phyloP scores from a whole-genome alignment of 306 rosid genomes.

The Lathyrus aphaca region DNA sequence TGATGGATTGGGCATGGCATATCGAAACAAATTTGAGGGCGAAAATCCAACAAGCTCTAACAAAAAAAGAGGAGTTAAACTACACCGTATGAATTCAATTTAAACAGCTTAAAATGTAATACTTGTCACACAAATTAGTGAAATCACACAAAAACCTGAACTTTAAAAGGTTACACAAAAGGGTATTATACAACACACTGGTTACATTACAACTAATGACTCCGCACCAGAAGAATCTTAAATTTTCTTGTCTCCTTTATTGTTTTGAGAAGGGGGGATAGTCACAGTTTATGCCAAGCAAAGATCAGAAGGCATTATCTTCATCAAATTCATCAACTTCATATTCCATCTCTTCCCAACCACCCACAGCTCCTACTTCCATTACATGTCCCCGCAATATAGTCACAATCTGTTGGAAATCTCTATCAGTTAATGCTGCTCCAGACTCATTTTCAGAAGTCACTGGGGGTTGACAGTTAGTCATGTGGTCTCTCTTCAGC shows the following conservation, averaged over 20 bases:
- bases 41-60: not conserved
- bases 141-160: slow-evolving; percentile 21
- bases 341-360: slow-evolving; percentile 55
- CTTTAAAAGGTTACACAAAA: slow-evolving; percentile 9
- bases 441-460: slow-evolving; percentile 40
- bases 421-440: slow-evolving; percentile 35
- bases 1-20: too few species aligned
- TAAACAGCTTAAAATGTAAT: slow-evolving; percentile 1
- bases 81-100: slow-evolving; percentile 1
- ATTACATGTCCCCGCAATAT: slow-evolving; percentile 44
- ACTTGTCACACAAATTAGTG: slow-evolving; percentile 22
- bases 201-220: slow-evolving; percentile 15
- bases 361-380: slow-evolving; percentile 38
- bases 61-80: not conserved
- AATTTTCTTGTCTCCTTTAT: slow-evolving; percentile 20
- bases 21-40: not conserved
- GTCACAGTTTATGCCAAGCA: slow-evolving; percentile 21
- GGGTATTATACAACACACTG: slow-evolving; percentile 4
- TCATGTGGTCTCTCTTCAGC: slow-evolving; percentile 53
- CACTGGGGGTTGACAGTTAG: slow-evolving; percentile 27
- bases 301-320: slow-evolving; percentile 49
- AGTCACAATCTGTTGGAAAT: slow-evolving; percentile 43
- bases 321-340: slow-evolving; percentile 59
- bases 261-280: slow-evolving; percentile 21
- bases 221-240: slow-evolving; percentile 25